Conservation (phyloP, 495 filamentous ascomycete species). For the Penicillium desertorum region DNA sequence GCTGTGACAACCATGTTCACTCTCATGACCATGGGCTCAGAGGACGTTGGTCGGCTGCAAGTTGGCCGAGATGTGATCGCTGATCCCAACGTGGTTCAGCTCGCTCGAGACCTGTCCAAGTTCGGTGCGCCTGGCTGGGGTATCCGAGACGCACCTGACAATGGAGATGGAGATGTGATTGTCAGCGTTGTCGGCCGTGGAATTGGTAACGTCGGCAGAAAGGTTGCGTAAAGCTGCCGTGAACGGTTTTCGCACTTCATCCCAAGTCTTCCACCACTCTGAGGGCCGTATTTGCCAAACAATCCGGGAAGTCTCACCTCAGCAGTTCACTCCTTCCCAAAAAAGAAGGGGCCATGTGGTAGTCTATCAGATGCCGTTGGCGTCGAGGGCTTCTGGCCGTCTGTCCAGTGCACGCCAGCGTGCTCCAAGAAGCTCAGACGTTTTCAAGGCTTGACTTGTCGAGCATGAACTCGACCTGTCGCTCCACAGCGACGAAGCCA, state of each 20-base stretch:
- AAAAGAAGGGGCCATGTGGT: constrained; percentile 2
- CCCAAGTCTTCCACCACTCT: constrained; percentile 6
- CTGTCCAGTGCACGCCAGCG: constrained; percentile 7
- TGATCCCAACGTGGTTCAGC: constrained; percentile 70
- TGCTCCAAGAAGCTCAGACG: constrained; percentile 4
- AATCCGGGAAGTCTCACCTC: constrained; percentile 3
- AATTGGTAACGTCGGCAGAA: constrained; percentile 92
- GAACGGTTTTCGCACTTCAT: not conserved
- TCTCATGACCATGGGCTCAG: constrained; percentile 93
- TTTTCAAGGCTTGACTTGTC: constrained; percentile 10
- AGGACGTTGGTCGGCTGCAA: constrained; percentile 66
- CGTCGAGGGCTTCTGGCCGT: constrained; percentile 10
- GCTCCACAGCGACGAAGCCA: constrained; percentile 5
- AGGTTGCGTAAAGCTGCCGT: constrained; percentile 67
- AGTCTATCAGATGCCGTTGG: constrained; percentile 2
- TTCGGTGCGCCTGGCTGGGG: constrained; percentile 90
- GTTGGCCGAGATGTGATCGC: constrained; percentile 71
- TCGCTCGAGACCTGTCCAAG: constrained; percentile 77
- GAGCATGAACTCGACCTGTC: constrained; percentile 11
- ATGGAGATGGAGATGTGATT: constrained; percentile 68
- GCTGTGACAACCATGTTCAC: constrained; percentile 71
- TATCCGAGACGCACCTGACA: constrained; percentile 68
- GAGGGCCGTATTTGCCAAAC: not conserved
- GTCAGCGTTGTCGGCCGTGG: constrained; percentile 91
- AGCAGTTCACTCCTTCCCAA: not conserved